Conservation (phyloP, 495 filamentous ascomycete species). For the Chaetomium fimeti region DNA sequence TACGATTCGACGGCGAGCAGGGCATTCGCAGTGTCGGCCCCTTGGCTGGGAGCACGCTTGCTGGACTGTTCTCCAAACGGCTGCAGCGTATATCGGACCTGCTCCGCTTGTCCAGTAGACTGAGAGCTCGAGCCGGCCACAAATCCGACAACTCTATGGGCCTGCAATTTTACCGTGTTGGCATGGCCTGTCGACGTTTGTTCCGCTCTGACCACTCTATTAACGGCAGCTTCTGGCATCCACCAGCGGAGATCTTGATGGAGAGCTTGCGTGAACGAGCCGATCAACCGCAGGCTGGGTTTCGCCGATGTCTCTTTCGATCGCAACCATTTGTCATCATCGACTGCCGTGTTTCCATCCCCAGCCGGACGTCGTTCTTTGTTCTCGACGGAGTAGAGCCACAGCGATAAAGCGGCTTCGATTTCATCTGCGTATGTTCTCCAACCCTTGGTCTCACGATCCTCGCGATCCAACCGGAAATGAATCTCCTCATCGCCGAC, state of each 20-base stretch:
- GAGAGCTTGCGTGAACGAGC: not conserved
- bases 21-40: not conserved
- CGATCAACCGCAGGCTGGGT: not conserved
- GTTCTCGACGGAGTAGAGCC: slow-evolving; percentile 2
- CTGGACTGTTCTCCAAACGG: not conserved
- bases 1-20: not conserved
- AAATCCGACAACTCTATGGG: slow-evolving; percentile 6
- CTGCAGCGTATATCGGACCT: not conserved
- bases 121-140: not conserved
- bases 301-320: not conserved
- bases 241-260: not conserved
- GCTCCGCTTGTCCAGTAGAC: not conserved
- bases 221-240: not conserved
- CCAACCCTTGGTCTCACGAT: not conserved
- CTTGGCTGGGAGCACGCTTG: not conserved
- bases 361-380: not conserved
- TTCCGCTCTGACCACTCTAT: not conserved
- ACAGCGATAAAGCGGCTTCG: not conserved
- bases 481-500: not conserved
- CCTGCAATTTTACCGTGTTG: not conserved
- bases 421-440: not conserved
- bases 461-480: not conserved
- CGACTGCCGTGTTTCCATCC: not conserved
- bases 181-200: not conserved
- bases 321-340: not conserved